Conservation (phyloP, 2,329 filamentous ascomycete genomes). For the Trichoderma sp. region DNA sequence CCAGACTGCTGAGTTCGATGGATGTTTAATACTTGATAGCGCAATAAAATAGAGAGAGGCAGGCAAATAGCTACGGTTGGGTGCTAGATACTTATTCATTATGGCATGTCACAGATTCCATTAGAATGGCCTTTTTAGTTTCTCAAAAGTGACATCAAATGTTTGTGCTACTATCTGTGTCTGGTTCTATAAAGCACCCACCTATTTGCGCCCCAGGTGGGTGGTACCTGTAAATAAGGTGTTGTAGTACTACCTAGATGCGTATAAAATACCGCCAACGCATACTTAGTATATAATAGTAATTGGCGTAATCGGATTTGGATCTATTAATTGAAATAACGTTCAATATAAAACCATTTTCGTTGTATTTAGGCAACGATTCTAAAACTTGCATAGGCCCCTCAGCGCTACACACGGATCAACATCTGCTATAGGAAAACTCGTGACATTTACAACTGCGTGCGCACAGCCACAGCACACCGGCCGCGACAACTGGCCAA, state of each 20-base stretch:
- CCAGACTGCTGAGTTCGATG: constrained; percentile 11
- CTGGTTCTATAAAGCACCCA: too few species aligned
- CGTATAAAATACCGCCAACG: neutral
- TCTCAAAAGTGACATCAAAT: neutral
- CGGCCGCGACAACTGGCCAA: neutral
- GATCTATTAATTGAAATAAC: too few species aligned
- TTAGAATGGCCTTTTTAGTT: neutral
- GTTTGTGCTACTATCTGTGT: neutral
- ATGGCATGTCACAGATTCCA: neutral
- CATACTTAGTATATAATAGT: neutral
- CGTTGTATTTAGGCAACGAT: too few species aligned
- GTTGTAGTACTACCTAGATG: neutral
- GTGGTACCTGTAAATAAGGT: neutral
- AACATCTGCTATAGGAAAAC: too few species aligned
- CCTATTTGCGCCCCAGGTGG: too few species aligned
- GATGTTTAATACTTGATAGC: neutral
- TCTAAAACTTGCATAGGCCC: too few species aligned
- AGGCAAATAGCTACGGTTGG: neutral
- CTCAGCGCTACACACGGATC: too few species aligned
- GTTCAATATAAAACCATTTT: too few species aligned
- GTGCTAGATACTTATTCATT: too few species aligned
- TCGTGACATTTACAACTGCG: too few species aligned
- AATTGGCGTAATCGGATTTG: too few species aligned
- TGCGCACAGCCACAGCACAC: neutral
- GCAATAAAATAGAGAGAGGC: neutral